phyloP scores from a whole-genome alignment of 2,329 filamentous ascomycete species.

The Cordyceps javanica region DNA sequence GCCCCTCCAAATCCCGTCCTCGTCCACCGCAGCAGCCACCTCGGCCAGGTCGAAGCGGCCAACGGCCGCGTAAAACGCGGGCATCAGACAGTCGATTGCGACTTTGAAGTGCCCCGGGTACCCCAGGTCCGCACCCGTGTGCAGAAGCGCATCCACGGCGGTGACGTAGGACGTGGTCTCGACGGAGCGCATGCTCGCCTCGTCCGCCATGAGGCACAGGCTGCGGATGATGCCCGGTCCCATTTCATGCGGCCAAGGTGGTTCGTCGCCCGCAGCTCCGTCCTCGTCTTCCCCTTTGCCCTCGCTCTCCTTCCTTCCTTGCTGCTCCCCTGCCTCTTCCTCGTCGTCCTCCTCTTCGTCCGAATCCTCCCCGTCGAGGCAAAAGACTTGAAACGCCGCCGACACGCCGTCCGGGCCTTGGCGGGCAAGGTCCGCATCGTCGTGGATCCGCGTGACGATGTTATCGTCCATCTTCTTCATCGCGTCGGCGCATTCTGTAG shows the following conservation, averaged over 20 bases:
- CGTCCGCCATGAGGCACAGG: not conserved
- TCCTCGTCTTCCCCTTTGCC: not conserved
- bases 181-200: not conserved
- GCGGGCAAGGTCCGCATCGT: not conserved
- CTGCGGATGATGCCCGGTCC: not conserved
- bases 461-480: not conserved
- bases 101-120: not conserved
- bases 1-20: not conserved
- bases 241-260: not conserved
- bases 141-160: constrained; percentile 7
- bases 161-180: not conserved
- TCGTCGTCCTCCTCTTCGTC: not conserved
- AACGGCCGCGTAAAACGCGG: not conserved
- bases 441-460: not conserved
- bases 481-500: not conserved
- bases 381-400: not conserved
- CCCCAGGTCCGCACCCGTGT: not conserved
- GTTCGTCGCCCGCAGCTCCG: not conserved
- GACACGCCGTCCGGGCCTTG: not conserved
- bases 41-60: not conserved
- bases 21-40: not conserved
- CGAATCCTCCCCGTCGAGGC: not conserved
- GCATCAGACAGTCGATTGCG: not conserved
- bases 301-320: not conserved
- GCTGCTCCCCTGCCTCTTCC: not conserved